Conservation (phyloP, 2,329 filamentous ascomycete genomes). For the Hypocreales sp. region DNA sequence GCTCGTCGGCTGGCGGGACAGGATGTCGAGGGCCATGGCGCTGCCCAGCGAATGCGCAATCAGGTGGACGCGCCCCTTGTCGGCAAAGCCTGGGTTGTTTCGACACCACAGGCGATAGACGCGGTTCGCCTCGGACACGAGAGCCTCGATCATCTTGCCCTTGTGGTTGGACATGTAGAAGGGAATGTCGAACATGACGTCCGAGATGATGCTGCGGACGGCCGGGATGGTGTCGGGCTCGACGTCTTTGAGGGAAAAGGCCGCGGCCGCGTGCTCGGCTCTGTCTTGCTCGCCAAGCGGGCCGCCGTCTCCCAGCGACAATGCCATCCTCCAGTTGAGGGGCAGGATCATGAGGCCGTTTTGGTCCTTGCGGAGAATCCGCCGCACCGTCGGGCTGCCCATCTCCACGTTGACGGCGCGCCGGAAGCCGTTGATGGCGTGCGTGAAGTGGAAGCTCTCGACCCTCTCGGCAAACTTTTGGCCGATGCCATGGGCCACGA, state of each 20-base stretch:
- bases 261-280: slow-evolving; percentile 37
- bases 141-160: slow-evolving; percentile 79
- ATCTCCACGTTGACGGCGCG: slow-evolving; percentile 77
- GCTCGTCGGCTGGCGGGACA: slow-evolving; percentile 73
- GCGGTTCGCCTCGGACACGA: slow-evolving; percentile 81
- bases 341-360: slow-evolving; percentile 90
- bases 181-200: slow-evolving; percentile 96
- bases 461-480: slow-evolving; percentile 92
- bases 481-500: slow-evolving; percentile 90
- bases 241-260: slow-evolving; percentile 65
- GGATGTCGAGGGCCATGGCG: slow-evolving; percentile 83
- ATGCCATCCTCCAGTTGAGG: slow-evolving; percentile 79
- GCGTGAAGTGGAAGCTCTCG: slow-evolving; percentile 94
- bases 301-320: slow-evolving; percentile 74
- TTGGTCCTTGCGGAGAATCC: slow-evolving; percentile 58
- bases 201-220: slow-evolving; percentile 85
- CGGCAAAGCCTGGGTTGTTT: slow-evolving; percentile 77
- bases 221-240: slow-evolving; percentile 82
- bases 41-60: slow-evolving; percentile 89
- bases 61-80: slow-evolving; percentile 73
- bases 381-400: slow-evolving; percentile 55
- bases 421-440: slow-evolving; percentile 83
- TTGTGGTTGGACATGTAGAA: slow-evolving; percentile 98
- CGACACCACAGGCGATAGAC: slow-evolving; percentile 92
- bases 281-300: slow-evolving; percentile 39